These are phyloP conservation scores for Medicago truncatula DNA, from an alignment of 306 rosid species.

Conservation along the genomic window DNA sequence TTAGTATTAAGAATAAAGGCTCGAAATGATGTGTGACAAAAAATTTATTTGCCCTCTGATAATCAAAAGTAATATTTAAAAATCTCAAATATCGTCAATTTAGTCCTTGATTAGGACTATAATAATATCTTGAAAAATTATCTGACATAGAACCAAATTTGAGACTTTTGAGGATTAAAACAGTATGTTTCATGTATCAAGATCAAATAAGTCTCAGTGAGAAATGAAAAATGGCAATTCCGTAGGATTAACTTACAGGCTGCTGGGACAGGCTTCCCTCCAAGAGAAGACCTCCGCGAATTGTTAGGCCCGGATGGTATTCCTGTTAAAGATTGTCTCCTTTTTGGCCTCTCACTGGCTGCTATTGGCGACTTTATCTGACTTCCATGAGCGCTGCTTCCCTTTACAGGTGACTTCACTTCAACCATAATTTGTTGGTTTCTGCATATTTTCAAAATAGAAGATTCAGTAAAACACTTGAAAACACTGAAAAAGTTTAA, in stretches of 20 bases:
- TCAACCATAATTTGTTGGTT: slow-evolving; percentile 64
- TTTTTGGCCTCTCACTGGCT: slow-evolving; percentile 48
- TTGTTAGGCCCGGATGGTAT: slow-evolving; percentile 54
- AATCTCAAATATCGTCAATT: neutral
- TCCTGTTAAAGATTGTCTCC: slow-evolving; percentile 89
- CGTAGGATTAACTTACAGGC: slow-evolving; percentile 52
- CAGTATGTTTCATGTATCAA: neutral
- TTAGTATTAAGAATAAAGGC: neutral
- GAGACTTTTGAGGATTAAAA: neutral
- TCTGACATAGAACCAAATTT: neutral
- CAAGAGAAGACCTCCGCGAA: slow-evolving; percentile 77
- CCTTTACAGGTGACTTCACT: slow-evolving; percentile 56
- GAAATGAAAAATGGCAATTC: neutral
- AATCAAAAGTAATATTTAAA: neutral
- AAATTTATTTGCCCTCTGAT: neutral
- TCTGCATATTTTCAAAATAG: slow-evolving; percentile 54
- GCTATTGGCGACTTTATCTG: slow-evolving; percentile 56
- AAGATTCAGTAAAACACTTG: neutral
- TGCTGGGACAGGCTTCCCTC: slow-evolving; percentile 63
- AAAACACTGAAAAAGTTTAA: neutral
- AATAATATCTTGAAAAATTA: neutral
- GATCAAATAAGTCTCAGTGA: neutral
- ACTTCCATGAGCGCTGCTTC: slow-evolving; percentile 28
- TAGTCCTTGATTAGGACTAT: neutral
- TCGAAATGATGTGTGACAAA: neutral